Evolutionary conservation across 805 yeast genomes (phyloP), one percentile per base, ranked within the genome.

Genomic region (Ogataea naganishii): DNA sequence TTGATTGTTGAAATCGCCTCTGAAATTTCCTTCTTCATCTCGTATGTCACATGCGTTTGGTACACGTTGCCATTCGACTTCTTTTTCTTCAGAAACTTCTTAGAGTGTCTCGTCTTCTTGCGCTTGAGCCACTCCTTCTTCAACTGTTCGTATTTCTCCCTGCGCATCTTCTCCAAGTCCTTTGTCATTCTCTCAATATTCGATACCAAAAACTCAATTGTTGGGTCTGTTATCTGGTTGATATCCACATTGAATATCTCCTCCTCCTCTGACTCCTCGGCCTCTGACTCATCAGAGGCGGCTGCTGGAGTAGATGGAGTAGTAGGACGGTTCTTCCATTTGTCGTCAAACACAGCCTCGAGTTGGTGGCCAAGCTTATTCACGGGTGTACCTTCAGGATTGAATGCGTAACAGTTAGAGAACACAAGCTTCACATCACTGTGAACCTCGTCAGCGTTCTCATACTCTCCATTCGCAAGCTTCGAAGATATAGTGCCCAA

Each of bases 321-420:
- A 10, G 75, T 65, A 13, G 96, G 95, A 53, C 78, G 75, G 41
- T 84, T 86, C 15, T 74, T 69, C 96, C 97, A 89, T 53, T 76
- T 79, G 47, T 81, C 77, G 46, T 85, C 81, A 49, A 89, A 92
- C 3, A 82, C 71, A 17, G 77, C 78, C 56, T 92, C 96, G 33
- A 92, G 63, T 44, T 86, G 70, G 53, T 84, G 95, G 13, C 97
- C 98, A 94, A 92, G 81, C 69, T 74, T 71, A 54, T 88, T 85
- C 21, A 92, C 98, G 28, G 94, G 94, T 5, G 95, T 78, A n/a
- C 96, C 95, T 45, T 82, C 95, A 2, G 98, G 97, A 56, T 92
- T 92, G 62, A 89, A 92, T 11, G 69, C 65, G 53, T 84, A 92
- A 60, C 97, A 89, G 58, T 92, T 89, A 38, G 71, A 64, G 61